Evolutionary conservation across 495 filamentous ascomycete species (phyloP).

Genomic region (Cenococcum geophilum): DNA sequence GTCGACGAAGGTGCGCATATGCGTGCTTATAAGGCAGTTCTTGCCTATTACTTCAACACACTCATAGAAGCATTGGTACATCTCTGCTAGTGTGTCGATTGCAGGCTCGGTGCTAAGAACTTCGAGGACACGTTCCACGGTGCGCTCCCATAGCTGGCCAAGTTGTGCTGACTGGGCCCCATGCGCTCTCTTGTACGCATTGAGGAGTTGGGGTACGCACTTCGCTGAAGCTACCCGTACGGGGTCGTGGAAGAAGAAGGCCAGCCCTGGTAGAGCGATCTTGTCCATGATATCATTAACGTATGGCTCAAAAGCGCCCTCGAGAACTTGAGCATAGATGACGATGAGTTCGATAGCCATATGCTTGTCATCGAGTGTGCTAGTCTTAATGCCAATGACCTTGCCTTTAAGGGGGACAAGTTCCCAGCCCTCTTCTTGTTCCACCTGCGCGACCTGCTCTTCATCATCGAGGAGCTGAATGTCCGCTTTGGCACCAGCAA

Average conservation of each 20-base stretch:
- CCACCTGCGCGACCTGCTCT: conserved; percentile 83
- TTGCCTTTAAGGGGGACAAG: conserved; percentile 93
- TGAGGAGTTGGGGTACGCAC: conserved; percentile 87
- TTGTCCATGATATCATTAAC: conserved; percentile 93
- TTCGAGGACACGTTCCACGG: conserved; percentile 85
- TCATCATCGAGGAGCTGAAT: conserved; percentile 96
- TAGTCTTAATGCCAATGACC: conserved; percentile 97
- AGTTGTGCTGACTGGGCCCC: conserved; percentile 70
- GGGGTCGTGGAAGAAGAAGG: conserved; percentile 99
- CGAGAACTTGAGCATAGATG: conserved; percentile 91
- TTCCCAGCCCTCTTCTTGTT: conserved; percentile 98
- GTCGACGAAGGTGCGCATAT: conserved; percentile 83
- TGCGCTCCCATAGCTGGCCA: conserved; percentile 71
- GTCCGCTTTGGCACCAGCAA: conserved; percentile 93
- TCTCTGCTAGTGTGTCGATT: conserved; percentile 93
- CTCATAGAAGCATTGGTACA: conserved; percentile 99
- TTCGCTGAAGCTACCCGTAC: conserved; percentile 94
- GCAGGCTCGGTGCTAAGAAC: conserved; percentile 92
- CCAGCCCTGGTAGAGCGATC: conserved; percentile 85
- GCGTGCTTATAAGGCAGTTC: conserved; percentile 64
- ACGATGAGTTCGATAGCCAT: conserved; percentile 97
- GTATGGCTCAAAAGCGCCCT: conserved; percentile 86
- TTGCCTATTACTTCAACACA: conserved; percentile 90
- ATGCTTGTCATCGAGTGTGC: conserved; percentile 94
- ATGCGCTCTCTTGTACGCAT: conserved; percentile 85